Evolutionary conservation across 2,329 filamentous ascomycete species (phyloP).

Genomic region (Ramularia endophylla): DNA sequence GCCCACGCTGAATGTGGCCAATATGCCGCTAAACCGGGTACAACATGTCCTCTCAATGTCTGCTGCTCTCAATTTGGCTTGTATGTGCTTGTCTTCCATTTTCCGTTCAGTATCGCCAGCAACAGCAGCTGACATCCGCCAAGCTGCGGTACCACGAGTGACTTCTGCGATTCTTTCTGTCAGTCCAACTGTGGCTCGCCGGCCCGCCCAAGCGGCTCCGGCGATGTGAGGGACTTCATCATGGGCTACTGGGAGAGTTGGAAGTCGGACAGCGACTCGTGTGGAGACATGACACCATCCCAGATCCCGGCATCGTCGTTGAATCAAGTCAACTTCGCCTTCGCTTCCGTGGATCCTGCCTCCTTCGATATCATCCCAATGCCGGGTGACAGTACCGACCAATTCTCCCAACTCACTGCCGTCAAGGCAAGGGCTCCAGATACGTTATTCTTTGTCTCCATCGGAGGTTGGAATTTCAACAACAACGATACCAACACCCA

Average conservation of each 20-base stretch:
- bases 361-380: background rate
- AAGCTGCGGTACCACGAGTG: too few relatives aligned
- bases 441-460: conserved; percentile 35
- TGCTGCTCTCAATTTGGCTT: too few relatives aligned
- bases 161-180: too few relatives aligned
- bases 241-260: conserved; percentile 7
- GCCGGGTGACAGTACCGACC: background rate
- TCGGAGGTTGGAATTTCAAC: conserved; percentile 41
- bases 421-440: conserved; percentile 27
- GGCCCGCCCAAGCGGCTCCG: background rate
- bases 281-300: background rate
- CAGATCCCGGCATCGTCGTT: background rate
- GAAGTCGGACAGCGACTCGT: background rate
- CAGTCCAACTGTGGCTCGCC: conserved; percentile 1
- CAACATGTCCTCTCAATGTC: too few relatives aligned
- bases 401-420: background rate
- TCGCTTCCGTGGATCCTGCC: conserved; percentile 11
- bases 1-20: conserved; percentile 3
- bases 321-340: conserved; percentile 6
- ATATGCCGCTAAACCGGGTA: too few relatives aligned
- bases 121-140: too few relatives aligned
- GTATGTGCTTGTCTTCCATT: too few relatives aligned
- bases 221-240: background rate
- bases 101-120: too few relatives aligned
- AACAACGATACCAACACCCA: conserved; percentile 26